Base-by-base conservation (phyloP, 768 basidiomycete species). In the Lenzites betulinus region DNA sequence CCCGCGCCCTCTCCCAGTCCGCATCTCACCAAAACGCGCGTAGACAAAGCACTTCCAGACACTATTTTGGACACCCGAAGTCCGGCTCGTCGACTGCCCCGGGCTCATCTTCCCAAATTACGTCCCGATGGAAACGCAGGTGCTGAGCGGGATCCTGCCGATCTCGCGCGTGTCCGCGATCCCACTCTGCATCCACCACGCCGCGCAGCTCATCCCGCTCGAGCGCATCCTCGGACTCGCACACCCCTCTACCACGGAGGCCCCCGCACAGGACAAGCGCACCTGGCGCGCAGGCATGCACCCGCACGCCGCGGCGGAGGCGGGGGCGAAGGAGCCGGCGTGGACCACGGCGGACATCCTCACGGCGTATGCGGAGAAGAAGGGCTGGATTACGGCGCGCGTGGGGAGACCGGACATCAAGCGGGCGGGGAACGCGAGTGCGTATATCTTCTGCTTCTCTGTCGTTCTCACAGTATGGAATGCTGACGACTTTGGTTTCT, bases 41-140 rank as follows among this genome's bases (percentile, higher is more conserved):
- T 6, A 90, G 92, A 97, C 94, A 3, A 97, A 96, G 74, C 94
- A 97, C 71, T 93, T 94, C 70, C 93, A 98, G 72, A 98, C 95
- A 0, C 81, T 96, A 43, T 96, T 89, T 73, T 92, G 89, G 88
- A 93, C 92, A 25, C 74, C 81, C 1, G 86, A 93, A 62, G 83
- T 98, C 62, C 89, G 93, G 47, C 81, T 98, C 9, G 93, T 94
- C 38, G 96, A 98, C 73, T 98, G 96, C 68, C 96, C 96, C 0
- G 96, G 96, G 11, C 83, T 98, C 16, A 93, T 98, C 2, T 87
- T 96, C 79, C 96, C 96, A 9, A 89, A 86, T 61, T 81, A 81
- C 66, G 83, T 89, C 5, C 90, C 87, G 9, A 86, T 93, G 85
- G 92, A 94, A 72, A 82, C 87, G 20, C 62, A 90, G 86, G 88